Evolutionary conservation across 2,329 filamentous ascomycete species (phyloP).

Genomic region (Gliomastix tumulicola): DNA sequence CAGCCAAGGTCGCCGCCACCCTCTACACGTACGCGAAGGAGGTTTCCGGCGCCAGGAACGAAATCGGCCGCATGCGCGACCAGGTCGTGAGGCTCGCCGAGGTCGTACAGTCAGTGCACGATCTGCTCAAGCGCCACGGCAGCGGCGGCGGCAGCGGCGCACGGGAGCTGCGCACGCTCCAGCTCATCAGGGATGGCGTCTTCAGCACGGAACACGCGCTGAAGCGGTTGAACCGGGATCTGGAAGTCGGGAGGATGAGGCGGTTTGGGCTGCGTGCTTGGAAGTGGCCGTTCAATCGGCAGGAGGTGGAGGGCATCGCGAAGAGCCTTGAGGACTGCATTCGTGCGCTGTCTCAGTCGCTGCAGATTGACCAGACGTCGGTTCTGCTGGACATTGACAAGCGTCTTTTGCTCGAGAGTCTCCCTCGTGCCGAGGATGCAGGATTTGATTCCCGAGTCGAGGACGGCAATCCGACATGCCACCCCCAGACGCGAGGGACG

Average conservation of each 20-base stretch:
- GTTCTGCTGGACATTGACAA: not conserved
- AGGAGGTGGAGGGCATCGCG: not conserved
- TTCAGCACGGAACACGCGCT: not conserved
- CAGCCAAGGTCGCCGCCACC: not conserved
- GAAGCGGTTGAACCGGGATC: not conserved
- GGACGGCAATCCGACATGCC: not conserved
- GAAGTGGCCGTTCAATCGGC: not conserved
- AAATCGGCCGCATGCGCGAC: not conserved
- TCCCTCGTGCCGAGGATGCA: not conserved
- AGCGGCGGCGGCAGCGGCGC: not conserved
- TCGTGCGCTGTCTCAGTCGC: not conserved
- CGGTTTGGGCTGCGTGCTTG: not conserved
- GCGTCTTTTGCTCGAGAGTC: not conserved
- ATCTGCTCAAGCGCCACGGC: not conserved
- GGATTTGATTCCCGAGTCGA: slow-evolving; percentile 1
- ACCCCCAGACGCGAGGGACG: not conserved
- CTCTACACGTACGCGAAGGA: not conserved
- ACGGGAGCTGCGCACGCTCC: not conserved
- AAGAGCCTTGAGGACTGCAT: not conserved
- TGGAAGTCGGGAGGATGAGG: not conserved
- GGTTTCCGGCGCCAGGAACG: not conserved
- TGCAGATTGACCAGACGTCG: not conserved
- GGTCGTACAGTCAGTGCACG: not conserved
- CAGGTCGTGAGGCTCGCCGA: not conserved
- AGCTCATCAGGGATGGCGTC: not conserved